Conservation (phyloP, 176 grass and related monocot genomes). For the Hyparrhenia diplandra region DNA sequence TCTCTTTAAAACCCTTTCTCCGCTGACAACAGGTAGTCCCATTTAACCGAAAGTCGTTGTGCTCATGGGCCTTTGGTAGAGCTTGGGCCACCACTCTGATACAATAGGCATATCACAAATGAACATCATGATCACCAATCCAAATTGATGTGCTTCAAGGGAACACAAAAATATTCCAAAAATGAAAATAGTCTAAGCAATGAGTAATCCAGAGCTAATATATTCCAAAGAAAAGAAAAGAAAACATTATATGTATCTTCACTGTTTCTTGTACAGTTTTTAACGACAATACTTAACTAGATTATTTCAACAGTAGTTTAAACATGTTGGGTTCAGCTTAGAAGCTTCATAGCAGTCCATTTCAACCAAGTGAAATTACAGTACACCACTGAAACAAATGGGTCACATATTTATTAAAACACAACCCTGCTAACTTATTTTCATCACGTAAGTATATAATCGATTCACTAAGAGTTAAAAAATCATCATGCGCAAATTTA, state of each 20-base stretch:
- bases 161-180: neutral
- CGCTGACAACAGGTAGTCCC: conserved; percentile 35
- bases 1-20: conserved; percentile 49
- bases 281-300: neutral
- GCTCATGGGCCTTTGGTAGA: conserved; percentile 29
- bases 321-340: conserved; percentile 1
- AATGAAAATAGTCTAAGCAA: conserved; percentile 5
- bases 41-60: conserved; percentile 24
- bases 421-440: neutral
- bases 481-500: neutral
- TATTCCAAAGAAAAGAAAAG: too few species aligned
- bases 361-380: conserved; percentile 9
- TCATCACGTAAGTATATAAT: neutral
- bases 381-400: neutral
- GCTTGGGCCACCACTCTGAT: conserved; percentile 27
- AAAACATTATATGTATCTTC: neutral
- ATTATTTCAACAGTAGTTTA: neutral
- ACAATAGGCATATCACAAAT: neutral
- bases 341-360: conserved; percentile 10
- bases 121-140: conserved; percentile 8
- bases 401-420: neutral
- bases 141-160: neutral
- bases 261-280: neutral
- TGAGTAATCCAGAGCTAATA: neutral
- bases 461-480: neutral